Conservation (phyloP, 106 monocot genomes). For the Alisma plantagoaquatica region DNA sequence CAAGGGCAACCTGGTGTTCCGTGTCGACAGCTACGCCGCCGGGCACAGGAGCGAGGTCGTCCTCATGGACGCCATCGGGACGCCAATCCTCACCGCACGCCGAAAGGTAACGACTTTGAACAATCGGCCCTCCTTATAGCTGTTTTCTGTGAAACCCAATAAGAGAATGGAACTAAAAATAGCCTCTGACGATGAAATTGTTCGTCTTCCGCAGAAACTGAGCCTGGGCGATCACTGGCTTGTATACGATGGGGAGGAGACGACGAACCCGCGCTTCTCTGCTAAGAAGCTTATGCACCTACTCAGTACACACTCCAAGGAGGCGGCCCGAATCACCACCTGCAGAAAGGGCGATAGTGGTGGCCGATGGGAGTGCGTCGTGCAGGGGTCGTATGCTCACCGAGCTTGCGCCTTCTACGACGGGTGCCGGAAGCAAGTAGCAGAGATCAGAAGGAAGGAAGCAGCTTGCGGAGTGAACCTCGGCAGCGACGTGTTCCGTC, state of each 20-base stretch:
- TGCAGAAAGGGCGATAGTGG: background rate
- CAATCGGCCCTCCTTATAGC: background rate
- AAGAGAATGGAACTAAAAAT: too few relatives aligned
- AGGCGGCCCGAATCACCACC: constrained; percentile 28
- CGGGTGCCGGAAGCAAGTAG: constrained; percentile 18
- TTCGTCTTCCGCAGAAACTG: constrained; percentile 22
- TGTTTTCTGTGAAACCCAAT: background rate
- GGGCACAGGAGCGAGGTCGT: constrained; percentile 23
- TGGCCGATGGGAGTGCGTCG: background rate
- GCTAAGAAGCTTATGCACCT: constrained; percentile 12
- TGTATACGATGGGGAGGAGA: constrained; percentile 37
- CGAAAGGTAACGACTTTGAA: constrained; percentile 21
- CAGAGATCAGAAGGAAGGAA: constrained; percentile 42
- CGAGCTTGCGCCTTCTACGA: constrained; percentile 33
- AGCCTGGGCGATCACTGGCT: constrained; percentile 49
- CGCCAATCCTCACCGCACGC: constrained; percentile 42
- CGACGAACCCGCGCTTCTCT: constrained; percentile 16
- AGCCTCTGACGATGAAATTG: too few relatives aligned
- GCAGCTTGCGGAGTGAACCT: constrained; percentile 15
- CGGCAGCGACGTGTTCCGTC: constrained; percentile 49
- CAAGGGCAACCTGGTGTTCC: constrained; percentile 31
- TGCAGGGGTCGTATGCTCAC: constrained; percentile 43
- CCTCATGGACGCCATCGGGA: constrained; percentile 61
- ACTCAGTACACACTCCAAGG: constrained; percentile 20
- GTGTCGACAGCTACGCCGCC: constrained; percentile 51